Conservation (phyloP, 345 rosid genomes). For the Geranium rotundifolium region DNA sequence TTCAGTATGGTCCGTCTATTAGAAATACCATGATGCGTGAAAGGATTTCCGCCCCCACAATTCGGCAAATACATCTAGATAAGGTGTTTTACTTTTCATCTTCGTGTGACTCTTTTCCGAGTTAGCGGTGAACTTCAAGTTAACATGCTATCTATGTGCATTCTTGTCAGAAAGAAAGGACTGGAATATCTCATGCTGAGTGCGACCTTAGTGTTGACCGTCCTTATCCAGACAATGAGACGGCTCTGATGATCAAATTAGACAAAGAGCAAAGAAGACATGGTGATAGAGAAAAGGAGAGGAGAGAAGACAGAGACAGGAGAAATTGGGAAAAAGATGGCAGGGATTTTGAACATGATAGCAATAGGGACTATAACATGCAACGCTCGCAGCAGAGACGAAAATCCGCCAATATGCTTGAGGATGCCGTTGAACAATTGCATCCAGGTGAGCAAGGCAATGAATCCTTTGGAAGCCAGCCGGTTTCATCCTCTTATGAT, state of each 20-base stretch:
- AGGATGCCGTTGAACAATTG: conserved; percentile 26
- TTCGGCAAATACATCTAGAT: conserved; percentile 42
- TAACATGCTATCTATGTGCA: conserved; percentile 16
- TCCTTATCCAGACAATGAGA: conserved; percentile 50
- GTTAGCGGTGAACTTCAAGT: conserved; percentile 9
- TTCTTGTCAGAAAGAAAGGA: conserved; percentile 59
- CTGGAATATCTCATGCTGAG: conserved; percentile 34
- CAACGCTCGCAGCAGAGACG: conserved; percentile 42
- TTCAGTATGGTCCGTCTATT: conserved; percentile 31
- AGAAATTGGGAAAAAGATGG: conserved; percentile 44
- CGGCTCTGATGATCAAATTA: conserved; percentile 28
- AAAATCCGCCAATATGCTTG: conserved; percentile 20
- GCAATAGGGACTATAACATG: conserved; percentile 43
- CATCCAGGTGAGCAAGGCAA: conserved; percentile 55
- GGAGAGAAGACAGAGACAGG: conserved; percentile 62
- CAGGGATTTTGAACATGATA: conserved; percentile 49
- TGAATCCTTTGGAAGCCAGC: conserved; percentile 38
- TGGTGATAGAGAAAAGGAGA: conserved; percentile 57
- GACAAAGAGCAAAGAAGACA: conserved; percentile 64
- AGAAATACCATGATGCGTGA: conserved; percentile 49
- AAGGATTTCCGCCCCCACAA: conserved; percentile 46
- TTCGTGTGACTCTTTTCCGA: not conserved
- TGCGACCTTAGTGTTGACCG: conserved; percentile 47
- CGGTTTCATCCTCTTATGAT: conserved; percentile 8
- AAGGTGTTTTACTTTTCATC: conserved; percentile 36